Evolutionary conservation across 768 basidiomycete genomes (phyloP).

Genomic region (Lanmaoa pseudosensibilis): DNA sequence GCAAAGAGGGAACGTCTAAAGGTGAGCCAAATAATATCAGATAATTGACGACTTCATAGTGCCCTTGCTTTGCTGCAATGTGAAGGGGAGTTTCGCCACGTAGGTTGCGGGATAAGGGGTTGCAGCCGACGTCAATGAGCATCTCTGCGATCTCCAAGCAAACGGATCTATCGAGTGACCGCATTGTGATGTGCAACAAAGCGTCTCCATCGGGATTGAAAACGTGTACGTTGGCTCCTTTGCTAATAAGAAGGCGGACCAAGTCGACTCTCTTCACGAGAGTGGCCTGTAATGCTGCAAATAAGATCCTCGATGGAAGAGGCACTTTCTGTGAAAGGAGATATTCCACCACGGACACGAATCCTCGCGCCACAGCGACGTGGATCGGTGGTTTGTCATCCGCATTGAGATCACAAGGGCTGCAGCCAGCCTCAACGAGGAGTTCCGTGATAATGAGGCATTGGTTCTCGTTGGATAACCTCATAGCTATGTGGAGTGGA

Average conservation of each 20-base stretch:
- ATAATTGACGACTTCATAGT: not conserved
- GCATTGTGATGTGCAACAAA: not conserved
- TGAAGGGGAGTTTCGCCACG: not conserved
- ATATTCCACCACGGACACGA: not conserved
- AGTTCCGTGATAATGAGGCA: not conserved
- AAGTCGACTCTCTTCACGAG: not conserved
- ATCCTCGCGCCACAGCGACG: not conserved
- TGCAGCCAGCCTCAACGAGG: slow-evolving; percentile 1
- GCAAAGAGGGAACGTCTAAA: not conserved
- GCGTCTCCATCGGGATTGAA: not conserved
- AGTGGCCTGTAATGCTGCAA: not conserved
- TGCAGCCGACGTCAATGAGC: not conserved
- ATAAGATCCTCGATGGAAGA: slow-evolving; percentile 1
- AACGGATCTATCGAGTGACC: not conserved
- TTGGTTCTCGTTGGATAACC: not conserved
- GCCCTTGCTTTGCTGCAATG: not conserved
- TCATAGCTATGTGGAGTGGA: slow-evolving; percentile 2
- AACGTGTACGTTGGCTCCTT: not conserved
- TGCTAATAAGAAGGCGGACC: not conserved
- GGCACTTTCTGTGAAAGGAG: not conserved
- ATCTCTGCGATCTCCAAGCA: not conserved
- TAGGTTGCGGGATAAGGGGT: not conserved
- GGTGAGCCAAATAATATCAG: not conserved
- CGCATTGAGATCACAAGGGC: not conserved
- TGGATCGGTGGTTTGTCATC: not conserved